These are phyloP conservation scores for Teunomyces cretensis DNA, from an alignment of 805 yeast species.

Conservation along the genomic window DNA sequence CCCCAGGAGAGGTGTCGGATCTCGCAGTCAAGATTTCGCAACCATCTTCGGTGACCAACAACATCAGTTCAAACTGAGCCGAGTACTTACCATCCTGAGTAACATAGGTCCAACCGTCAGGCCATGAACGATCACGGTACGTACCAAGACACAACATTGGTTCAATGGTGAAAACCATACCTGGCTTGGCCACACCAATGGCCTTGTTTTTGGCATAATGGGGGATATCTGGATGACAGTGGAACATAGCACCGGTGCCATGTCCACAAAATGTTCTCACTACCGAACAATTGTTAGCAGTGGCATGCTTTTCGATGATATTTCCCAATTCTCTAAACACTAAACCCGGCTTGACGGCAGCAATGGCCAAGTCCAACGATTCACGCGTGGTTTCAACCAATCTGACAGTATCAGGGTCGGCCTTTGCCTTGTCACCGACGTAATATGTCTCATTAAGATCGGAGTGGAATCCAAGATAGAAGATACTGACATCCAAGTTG, in stretches of 20 bases:
- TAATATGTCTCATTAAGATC: slow-evolving; percentile 96
- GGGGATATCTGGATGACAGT: slow-evolving; percentile 88
- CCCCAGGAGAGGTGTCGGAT: slow-evolving; percentile 83
- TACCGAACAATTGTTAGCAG: slow-evolving; percentile 74
- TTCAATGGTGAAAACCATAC: slow-evolving; percentile 95
- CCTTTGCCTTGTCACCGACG: slow-evolving; percentile 83
- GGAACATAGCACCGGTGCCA: slow-evolving; percentile 85
- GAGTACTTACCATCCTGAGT: slow-evolving; percentile 87
- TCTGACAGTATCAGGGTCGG: slow-evolving; percentile 77
- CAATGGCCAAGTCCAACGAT: slow-evolving; percentile 80
- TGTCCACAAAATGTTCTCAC: slow-evolving; percentile 93
- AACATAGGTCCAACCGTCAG: slow-evolving; percentile 94
- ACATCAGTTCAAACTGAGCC: slow-evolving; percentile 95
- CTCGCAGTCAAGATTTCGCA: slow-evolving; percentile 88
- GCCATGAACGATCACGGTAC: slow-evolving; percentile 84
- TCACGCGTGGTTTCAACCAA: slow-evolving; percentile 88
- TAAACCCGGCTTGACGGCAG: slow-evolving; percentile 84
- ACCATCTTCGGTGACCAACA: slow-evolving; percentile 90
- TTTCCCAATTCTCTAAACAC: slow-evolving; percentile 86
- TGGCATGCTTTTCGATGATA: slow-evolving; percentile 83
- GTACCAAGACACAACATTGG: slow-evolving; percentile 93
- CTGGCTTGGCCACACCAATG: slow-evolving; percentile 90
- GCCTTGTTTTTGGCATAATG: slow-evolving; percentile 94
- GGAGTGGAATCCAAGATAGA: slow-evolving; percentile 85
- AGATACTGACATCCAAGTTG: slow-evolving; percentile 85